These are phyloP conservation scores for Penicillium brasilianum DNA, from an alignment of 2,329 filamentous ascomycete species.

Conservation along the genomic window DNA sequence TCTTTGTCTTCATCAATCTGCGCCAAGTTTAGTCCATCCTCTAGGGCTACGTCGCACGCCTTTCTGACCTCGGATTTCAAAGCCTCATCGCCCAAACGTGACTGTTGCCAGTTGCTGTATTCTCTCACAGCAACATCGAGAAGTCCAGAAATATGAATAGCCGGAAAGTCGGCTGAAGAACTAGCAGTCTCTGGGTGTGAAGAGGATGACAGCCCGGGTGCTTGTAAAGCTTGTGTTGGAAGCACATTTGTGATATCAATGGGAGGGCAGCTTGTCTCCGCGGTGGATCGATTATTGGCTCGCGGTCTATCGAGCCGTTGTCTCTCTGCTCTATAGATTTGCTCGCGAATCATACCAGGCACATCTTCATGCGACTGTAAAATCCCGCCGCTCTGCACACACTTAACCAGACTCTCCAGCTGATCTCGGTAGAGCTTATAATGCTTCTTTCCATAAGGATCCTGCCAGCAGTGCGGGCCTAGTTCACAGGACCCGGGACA, in stretches of 20 bases:
- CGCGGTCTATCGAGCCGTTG: constrained; percentile 9
- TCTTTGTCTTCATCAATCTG: constrained; percentile 13
- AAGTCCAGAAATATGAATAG: constrained; percentile 5
- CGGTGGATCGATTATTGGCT: background rate
- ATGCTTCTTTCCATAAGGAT: constrained; percentile 11
- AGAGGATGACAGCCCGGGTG: background rate
- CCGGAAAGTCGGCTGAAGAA: background rate
- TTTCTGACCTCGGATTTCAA: constrained; percentile 13
- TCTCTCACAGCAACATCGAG: constrained; percentile 11
- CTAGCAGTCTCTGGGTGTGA: background rate
- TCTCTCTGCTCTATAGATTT: constrained; percentile 13
- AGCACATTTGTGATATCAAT: constrained; percentile 10
- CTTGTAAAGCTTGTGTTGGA: background rate
- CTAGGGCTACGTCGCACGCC: constrained; percentile 7
- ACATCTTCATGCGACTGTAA: constrained; percentile 15
- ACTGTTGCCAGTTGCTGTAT: constrained; percentile 12
- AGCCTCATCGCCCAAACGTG: constrained; percentile 6
- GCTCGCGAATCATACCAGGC: constrained; percentile 12
- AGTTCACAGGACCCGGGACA: constrained; percentile 9
- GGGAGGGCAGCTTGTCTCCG: constrained; percentile 7
- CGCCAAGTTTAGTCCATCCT: constrained; percentile 5
- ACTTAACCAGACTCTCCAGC: constrained; percentile 8
- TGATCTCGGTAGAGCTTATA: constrained; percentile 12
- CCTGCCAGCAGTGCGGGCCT: no score
- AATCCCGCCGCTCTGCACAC: constrained; percentile 6